These are phyloP conservation scores for Penicillium ucsense DNA, from an alignment of 495 filamentous ascomycete genomes.

Conservation along the genomic window DNA sequence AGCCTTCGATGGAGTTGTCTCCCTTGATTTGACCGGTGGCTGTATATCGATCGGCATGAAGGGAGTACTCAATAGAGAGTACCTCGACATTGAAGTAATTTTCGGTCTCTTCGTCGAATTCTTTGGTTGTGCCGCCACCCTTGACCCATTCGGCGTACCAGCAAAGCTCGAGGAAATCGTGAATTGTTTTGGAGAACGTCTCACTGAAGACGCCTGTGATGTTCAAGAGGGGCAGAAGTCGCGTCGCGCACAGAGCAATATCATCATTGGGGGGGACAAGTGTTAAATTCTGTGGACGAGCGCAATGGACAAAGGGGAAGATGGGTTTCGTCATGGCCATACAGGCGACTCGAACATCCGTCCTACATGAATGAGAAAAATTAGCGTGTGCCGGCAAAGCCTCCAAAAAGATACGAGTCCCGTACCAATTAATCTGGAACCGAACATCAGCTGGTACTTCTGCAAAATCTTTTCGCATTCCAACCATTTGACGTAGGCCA, in stretches of 20 bases:
- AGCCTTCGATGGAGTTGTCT: conserved; percentile 36
- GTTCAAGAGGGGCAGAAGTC: conserved; percentile 26
- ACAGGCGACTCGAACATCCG: conserved; percentile 38
- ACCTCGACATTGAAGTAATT: conserved; percentile 41
- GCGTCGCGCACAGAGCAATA: conserved; percentile 25
- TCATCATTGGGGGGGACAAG: conserved; percentile 28
- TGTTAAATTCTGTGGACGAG: conserved; percentile 26
- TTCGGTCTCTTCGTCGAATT: conserved; percentile 32
- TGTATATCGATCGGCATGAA: conserved; percentile 43
- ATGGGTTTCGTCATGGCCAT: conserved; percentile 37
- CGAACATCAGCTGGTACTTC: conserved; percentile 33
- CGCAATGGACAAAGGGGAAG: conserved; percentile 34
- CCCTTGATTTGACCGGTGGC: conserved; percentile 52
- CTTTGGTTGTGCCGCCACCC: conserved; percentile 18
- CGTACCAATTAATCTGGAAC: conserved; percentile 39
- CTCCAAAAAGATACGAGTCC: background rate
- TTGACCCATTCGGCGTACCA: conserved; percentile 39
- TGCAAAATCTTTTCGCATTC: conserved; percentile 32
- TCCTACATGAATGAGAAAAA: conserved; percentile 16
- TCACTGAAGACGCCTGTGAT: conserved; percentile 33
- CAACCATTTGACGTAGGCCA: conserved; percentile 38
- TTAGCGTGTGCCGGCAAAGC: conserved; percentile 4
- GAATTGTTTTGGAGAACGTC: conserved; percentile 23
- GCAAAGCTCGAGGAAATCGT: conserved; percentile 31
- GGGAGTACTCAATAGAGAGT: conserved; percentile 33